Percentiles rank a stretch among this genome's conserved stretches.
phyloP scores from a whole-genome alignment of 2,329 filamentous ascomycete species.

The Myriangium duriaei region DNA sequence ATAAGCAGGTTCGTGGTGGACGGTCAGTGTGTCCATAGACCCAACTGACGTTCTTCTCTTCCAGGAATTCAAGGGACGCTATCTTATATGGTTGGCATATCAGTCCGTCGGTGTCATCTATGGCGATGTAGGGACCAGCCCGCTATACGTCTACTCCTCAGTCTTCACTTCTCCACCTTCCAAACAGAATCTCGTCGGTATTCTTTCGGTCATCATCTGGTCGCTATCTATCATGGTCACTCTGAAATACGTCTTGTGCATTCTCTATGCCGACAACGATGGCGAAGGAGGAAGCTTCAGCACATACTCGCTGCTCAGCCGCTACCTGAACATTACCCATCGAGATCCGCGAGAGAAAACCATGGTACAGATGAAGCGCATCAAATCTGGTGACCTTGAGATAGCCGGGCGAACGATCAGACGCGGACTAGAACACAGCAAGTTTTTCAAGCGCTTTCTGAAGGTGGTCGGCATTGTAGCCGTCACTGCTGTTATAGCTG shows the following conservation, averaged over 20 bases:
- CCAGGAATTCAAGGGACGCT: conserved; percentile 21
- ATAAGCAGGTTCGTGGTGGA: conserved; percentile 12
- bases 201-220: conserved; percentile 58
- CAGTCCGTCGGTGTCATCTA: conserved; percentile 57
- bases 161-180: conserved; percentile 45
- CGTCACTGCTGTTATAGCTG: conserved; percentile 54
- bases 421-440: conserved; percentile 45
- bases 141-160: conserved; percentile 60
- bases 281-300: conserved; percentile 60
- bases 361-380: conserved; percentile 47
- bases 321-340: conserved; percentile 48
- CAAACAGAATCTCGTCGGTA: conserved; percentile 49
- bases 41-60: not conserved
- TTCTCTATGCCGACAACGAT: conserved; percentile 55
- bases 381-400: conserved; percentile 44
- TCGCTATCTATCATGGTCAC: conserved; percentile 57
- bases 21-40: not conserved
- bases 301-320: conserved; percentile 51
- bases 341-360: conserved; percentile 44
- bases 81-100: conserved; percentile 42
- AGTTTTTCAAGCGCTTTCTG: conserved; percentile 38
- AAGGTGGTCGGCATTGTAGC: conserved; percentile 53
- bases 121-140: conserved; percentile 54
- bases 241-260: conserved; percentile 55
- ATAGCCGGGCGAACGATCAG: conserved; percentile 41